Conservation (phyloP, 495 filamentous ascomycete genomes). For the Parathielavia hyrcaniae region DNA sequence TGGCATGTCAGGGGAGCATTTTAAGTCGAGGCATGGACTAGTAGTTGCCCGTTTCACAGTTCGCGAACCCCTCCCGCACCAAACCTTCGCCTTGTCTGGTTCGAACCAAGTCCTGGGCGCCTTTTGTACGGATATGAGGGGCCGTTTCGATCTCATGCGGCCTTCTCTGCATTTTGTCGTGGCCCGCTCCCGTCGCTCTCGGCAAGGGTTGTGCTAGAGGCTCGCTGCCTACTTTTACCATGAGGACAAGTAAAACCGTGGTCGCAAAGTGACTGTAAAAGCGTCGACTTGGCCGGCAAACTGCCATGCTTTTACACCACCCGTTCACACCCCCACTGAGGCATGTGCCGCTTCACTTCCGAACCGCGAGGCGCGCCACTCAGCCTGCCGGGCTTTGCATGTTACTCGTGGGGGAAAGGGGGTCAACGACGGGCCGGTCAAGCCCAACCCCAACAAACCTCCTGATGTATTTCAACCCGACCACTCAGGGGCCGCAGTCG, state of each 20-base stretch:
- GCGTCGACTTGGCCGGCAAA: conserved; percentile 2
- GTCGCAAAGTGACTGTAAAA: neutral
- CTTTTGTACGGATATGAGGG: conserved; percentile 9
- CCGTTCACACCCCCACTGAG: neutral
- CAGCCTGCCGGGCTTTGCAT: neutral
- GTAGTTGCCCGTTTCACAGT: conserved; percentile 13
- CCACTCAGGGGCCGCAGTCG: conserved; percentile 3
- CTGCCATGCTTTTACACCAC: neutral
- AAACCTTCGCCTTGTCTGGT: conserved; percentile 8
- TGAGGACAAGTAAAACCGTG: conserved; percentile 6
- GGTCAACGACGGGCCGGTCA: conserved; percentile 17
- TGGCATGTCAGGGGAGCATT: conserved; percentile 10
- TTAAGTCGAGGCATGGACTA: conserved; percentile 23
- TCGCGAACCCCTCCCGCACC: conserved; percentile 15
- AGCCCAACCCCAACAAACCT: conserved; percentile 24
- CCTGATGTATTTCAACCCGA: conserved; percentile 28
- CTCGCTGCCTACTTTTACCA: conserved; percentile 11
- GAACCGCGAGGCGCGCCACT: neutral
- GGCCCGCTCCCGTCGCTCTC: conserved; percentile 15
- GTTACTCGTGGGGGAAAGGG: conserved; percentile 4
- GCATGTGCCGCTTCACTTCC: neutral
- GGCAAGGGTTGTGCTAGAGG: conserved; percentile 12
- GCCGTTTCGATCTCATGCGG: conserved; percentile 25
- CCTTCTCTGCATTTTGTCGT: conserved; percentile 8
- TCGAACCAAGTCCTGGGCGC: conserved; percentile 13